A percentile compares a stretch with the other conserved stretches of the same genome.
These are phyloP conservation scores for Suhomyces anneliseae DNA, from an alignment of 1,139 yeast genomes.

Conservation along the genomic window DNA sequence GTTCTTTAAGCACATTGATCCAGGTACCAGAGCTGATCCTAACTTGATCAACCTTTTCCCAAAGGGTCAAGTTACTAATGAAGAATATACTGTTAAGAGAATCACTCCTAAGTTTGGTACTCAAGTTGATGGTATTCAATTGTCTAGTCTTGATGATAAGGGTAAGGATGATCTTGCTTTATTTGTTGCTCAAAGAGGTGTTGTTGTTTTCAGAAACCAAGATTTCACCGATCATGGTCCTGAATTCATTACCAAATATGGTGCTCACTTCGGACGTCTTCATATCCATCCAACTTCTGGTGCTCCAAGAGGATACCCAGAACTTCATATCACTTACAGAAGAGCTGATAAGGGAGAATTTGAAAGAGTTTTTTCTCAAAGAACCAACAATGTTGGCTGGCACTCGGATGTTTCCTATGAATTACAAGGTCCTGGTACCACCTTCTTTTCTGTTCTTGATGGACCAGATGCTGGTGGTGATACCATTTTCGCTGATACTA, in stretches of 20 bases:
- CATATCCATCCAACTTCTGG: conserved; percentile 45
- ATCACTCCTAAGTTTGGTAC: conserved; percentile 69
- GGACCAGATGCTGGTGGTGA: conserved; percentile 46
- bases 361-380: conserved; percentile 23
- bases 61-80: conserved; percentile 7
- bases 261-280: conserved; percentile 36
- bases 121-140: conserved; percentile 42
- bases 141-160: conserved; percentile 26
- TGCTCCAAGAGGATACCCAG: conserved; percentile 38
- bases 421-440: conserved; percentile 39
- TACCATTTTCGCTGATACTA: conserved; percentile 29
- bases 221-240: conserved; percentile 37
- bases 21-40: conserved; percentile 60
- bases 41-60: conserved; percentile 51
- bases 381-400: conserved; percentile 36
- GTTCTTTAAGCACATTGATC: conserved; percentile 51
- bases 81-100: conserved; percentile 30
- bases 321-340: conserved; percentile 35
- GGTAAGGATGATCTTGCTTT: conserved; percentile 41
- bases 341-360: conserved; percentile 29
- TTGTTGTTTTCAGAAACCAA: conserved; percentile 40
- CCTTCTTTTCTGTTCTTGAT: conserved; percentile 38
- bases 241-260: conserved; percentile 31
- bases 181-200: conserved; percentile 42
- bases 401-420: conserved; percentile 45